These are phyloP conservation scores for Plectosphaerella sp. DNA, from an alignment of 2,329 filamentous ascomycete species.

Conservation along the genomic window DNA sequence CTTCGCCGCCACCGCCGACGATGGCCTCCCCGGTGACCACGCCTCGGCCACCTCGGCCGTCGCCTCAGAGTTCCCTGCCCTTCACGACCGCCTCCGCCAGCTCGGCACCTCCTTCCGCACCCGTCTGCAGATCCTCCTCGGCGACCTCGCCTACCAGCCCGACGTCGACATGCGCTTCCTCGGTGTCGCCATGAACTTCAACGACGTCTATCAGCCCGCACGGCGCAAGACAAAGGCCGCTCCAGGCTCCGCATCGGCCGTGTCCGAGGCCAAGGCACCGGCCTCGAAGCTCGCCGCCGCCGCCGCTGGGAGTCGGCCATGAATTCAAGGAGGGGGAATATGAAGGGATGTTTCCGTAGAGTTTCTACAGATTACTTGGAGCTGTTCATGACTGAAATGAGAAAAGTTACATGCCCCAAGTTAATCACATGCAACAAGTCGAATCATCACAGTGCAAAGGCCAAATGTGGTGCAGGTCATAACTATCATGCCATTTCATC, in stretches of 20 bases:
- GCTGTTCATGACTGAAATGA: too few species aligned
- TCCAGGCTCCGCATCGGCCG: slow-evolving; percentile 1
- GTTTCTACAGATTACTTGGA: background rate
- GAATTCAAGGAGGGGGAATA: background rate
- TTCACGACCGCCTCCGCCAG: slow-evolving; percentile 68
- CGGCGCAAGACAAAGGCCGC: slow-evolving; percentile 53
- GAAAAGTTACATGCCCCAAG: too few species aligned
- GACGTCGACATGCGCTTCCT: slow-evolving; percentile 95
- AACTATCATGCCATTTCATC: slow-evolving; percentile 17
- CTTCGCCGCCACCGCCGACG: slow-evolving; percentile 15
- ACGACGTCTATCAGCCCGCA: slow-evolving; percentile 85
- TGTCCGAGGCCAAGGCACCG: background rate
- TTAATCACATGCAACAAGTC: too few species aligned
- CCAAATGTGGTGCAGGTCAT: slow-evolving; percentile 5
- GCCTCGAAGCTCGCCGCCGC: slow-evolving; percentile 5
- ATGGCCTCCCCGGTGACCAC: slow-evolving; percentile 13
- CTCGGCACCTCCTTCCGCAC: slow-evolving; percentile 73
- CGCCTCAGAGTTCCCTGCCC: slow-evolving; percentile 61
- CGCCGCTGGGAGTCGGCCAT: slow-evolving; percentile 6
- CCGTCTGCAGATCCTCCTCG: slow-evolving; percentile 75
- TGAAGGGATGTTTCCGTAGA: background rate
- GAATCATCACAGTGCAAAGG: too few species aligned
- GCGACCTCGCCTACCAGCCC: slow-evolving; percentile 87
- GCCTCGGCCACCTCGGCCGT: slow-evolving; percentile 41
- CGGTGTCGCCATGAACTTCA: slow-evolving; percentile 98